These are phyloP conservation scores for Malassezia obtusa DNA, from an alignment of 1,284 basidiomycete species.

Conservation along the genomic window DNA sequence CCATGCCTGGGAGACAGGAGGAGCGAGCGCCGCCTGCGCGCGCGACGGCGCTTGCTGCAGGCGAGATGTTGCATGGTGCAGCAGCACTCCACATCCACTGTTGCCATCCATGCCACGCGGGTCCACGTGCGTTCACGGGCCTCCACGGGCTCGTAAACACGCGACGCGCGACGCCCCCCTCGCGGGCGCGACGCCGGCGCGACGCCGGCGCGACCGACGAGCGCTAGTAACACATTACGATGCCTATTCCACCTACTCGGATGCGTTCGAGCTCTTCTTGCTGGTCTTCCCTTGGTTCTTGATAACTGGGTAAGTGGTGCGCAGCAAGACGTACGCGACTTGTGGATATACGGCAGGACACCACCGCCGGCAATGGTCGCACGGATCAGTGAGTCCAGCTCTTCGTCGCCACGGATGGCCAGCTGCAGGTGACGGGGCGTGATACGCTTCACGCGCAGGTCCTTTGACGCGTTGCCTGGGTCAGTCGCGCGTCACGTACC, in stretches of 20 bases:
- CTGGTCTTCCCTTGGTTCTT: conserved; percentile 15
- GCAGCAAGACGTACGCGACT: conserved; percentile 50
- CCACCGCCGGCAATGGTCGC: conserved; percentile 65
- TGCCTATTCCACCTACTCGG: conserved; percentile 5
- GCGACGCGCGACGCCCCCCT: not conserved
- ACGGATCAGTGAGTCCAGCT: conserved; percentile 57
- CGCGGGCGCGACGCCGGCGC: too few relatives aligned
- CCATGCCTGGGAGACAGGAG: not conserved
- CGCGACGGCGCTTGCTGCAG: not conserved
- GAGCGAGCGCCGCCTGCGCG: not conserved
- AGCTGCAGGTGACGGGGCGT: conserved; percentile 85
- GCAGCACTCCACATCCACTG: not conserved
- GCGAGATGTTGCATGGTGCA: conserved; percentile 2
- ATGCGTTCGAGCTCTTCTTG: conserved; percentile 12
- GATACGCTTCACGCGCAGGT: conserved; percentile 89
- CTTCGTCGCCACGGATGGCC: conserved; percentile 92
- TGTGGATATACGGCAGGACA: conserved; percentile 93
- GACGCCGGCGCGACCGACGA: not conserved
- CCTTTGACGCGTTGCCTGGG: conserved; percentile 87
- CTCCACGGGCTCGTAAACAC: conserved; percentile 1
- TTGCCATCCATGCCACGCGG: not conserved
- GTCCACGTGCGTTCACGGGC: too few relatives aligned
- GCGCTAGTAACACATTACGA: not conserved
- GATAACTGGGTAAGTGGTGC: conserved; percentile 12
- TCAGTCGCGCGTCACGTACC: conserved; percentile 52